phyloP scores from a whole-genome alignment of 805 yeast genomes.

The Pichia californica region DNA sequence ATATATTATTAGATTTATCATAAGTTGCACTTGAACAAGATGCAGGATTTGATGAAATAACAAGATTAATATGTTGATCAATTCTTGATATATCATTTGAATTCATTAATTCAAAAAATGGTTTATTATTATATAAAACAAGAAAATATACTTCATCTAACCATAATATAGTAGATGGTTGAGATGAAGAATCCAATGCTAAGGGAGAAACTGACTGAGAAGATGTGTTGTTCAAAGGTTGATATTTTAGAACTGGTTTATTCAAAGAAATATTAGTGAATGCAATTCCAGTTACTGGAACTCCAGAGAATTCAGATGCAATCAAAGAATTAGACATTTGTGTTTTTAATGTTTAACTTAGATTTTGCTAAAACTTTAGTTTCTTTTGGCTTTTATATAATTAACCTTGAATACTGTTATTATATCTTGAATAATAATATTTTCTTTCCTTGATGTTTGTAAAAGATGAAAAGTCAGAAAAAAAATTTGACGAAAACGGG shows the following conservation, averaged over 20 bases:
- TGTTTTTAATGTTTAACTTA: not conserved
- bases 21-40: slow-evolving; percentile 6
- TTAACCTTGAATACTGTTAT: too few relatives aligned
- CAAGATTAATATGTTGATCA: slow-evolving; percentile 3
- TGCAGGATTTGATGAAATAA: slow-evolving; percentile 5
- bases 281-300: slow-evolving; percentile 6
- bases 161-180: slow-evolving; percentile 4
- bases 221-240: slow-evolving; percentile 4
- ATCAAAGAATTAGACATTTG: slow-evolving; percentile 2
- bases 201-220: slow-evolving; percentile 3
- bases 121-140: slow-evolving; percentile 8
- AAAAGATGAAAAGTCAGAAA: not conserved
- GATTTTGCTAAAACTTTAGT: not conserved
- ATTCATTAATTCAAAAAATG: slow-evolving; percentile 8
- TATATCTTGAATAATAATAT: too few relatives aligned
- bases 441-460: not conserved
- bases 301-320: slow-evolving; percentile 4
- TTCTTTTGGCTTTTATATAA: too few relatives aligned
- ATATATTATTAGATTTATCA: not conserved
- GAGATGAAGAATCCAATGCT: slow-evolving; percentile 1
- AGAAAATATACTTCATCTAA: slow-evolving; percentile 2
- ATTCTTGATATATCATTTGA: slow-evolving; percentile 2
- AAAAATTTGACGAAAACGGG: too few relatives aligned
- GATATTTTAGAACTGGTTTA: slow-evolving; percentile 8
- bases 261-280: slow-evolving; percentile 6